These are phyloP conservation scores for Ascochyta lentis DNA, from an alignment of 2,329 filamentous ascomycete genomes.

Conservation along the genomic window DNA sequence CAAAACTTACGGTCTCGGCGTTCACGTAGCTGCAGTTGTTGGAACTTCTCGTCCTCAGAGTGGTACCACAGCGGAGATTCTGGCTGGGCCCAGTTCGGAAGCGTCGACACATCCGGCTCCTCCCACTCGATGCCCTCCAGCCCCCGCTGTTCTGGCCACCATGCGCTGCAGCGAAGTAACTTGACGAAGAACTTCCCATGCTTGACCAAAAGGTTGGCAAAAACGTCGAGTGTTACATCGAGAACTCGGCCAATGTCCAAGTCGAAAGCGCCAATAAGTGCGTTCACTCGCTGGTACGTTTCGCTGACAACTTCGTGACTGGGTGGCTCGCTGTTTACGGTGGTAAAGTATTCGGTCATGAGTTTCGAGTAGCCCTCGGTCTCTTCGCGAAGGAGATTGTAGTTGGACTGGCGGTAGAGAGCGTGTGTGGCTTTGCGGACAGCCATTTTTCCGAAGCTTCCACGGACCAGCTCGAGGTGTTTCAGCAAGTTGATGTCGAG, in stretches of 20 bases:
- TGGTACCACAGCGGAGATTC: constrained; percentile 68
- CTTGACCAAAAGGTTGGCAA: constrained; percentile 90
- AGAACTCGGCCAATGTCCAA: constrained; percentile 93
- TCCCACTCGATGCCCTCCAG: constrained; percentile 57
- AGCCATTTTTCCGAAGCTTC: constrained; percentile 82
- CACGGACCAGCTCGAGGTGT: constrained; percentile 78
- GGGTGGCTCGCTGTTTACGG: constrained; percentile 75
- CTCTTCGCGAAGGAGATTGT: constrained; percentile 93
- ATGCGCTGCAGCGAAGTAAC: constrained; percentile 87
- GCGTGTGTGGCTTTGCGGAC: constrained; percentile 92
- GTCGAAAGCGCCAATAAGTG: constrained; percentile 94
- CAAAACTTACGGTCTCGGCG: constrained; percentile 80
- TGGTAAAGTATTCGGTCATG: constrained; percentile 93
- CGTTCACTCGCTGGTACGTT: constrained; percentile 91
- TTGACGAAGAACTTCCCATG: constrained; percentile 95
- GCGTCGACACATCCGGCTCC: constrained; percentile 64
- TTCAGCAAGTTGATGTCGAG: constrained; percentile 81
- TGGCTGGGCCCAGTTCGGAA: constrained; percentile 88
- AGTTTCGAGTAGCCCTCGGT: constrained; percentile 97
- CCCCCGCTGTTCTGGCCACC: constrained; percentile 82
- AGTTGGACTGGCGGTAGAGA: constrained; percentile 94
- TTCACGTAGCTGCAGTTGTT: constrained; percentile 63
- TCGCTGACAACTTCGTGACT: constrained; percentile 78
- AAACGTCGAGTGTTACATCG: constrained; percentile 93
- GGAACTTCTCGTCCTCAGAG: constrained; percentile 71